Percentiles rank a stretch among this genome's conserved stretches.
Evolutionary conservation across 2,329 filamentous ascomycete genomes (phyloP).

Genomic region (Neopestalotiopsis clavispora): DNA sequence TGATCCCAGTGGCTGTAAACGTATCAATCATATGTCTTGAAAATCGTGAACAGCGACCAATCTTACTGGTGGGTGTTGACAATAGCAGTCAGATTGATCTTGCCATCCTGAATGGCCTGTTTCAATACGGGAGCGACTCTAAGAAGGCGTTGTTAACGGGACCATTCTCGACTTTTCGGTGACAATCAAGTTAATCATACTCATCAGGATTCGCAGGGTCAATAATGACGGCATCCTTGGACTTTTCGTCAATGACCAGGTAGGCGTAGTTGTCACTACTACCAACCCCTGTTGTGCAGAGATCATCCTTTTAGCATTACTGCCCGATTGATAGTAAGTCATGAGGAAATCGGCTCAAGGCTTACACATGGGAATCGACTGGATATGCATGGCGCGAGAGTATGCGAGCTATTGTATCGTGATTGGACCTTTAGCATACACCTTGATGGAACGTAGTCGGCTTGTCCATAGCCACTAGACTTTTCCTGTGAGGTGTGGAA

Average conservation of each 20-base stretch:
- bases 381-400: slow-evolving; percentile 76
- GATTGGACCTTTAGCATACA: slow-evolving; percentile 23
- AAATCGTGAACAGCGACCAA: neutral
- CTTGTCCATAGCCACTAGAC: neutral
- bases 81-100: slow-evolving; percentile 85
- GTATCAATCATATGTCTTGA: neutral
- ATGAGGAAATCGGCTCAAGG: slow-evolving; percentile 21
- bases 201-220: slow-evolving; percentile 81
- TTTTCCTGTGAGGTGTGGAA: slow-evolving; percentile 12
- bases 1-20: slow-evolving; percentile 83
- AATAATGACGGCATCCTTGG: slow-evolving; percentile 78
- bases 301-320: too few relatives aligned
- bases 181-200: slow-evolving; percentile 50
- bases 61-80: slow-evolving; percentile 96
- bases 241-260: slow-evolving; percentile 77
- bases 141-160: slow-evolving; percentile 15
- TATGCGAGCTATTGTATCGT: slow-evolving; percentile 33
- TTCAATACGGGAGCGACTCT: slow-evolving; percentile 71
- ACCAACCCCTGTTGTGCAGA: slow-evolving; percentile 67
- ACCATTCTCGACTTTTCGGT: neutral
- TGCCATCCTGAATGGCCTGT: slow-evolving; percentile 70
- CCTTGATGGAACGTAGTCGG: slow-evolving; percentile 23
- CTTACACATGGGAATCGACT: slow-evolving; percentile 89
- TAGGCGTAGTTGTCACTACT: slow-evolving; percentile 85
- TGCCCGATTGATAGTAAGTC: too few relatives aligned